Base-by-base conservation (phyloP, 306 rosid species). In the Fragaria nilgerrensis region DNA sequence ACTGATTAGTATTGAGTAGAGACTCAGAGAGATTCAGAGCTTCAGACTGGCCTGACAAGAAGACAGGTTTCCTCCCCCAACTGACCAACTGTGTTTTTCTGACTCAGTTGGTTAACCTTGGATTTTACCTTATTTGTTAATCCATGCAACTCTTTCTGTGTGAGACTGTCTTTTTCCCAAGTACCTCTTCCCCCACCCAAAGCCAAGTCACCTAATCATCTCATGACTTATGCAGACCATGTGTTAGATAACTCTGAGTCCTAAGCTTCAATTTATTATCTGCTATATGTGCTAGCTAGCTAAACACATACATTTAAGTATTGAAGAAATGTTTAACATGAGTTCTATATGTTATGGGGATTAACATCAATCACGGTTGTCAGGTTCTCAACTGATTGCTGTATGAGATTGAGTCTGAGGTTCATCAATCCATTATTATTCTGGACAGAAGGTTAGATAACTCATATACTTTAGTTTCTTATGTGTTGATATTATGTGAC, bases 91-190 rank as follows among this genome's bases (percentile, higher is more conserved):
- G 39, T n/a, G 8, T 6, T 55, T 22, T 36, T 37, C 78, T 75
- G 70, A 61, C 78, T 44, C 78, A 27, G 59, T 74, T 27, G 36
- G 78, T 61, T 27, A 44, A 3, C 70, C 61, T 45, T 61, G 16
- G 32, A 61, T 44, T 44, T 61, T 62, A 61, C 78, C 49, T 70
- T 7, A 74, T 61, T 44, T 75, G 59, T 59, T 43, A 25, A 7
- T 59, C 53, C 29, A 41, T 41, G 53, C 77, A 10, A 52, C 49
- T 55, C 77, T 39, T 73, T 73, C 67, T 61, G 23, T 74, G 58
- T 44, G 58, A 25, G 70, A 4, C 65, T 73, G 77, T 74, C 69
- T 74, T 9, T 45, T 74, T 11, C 19, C 29, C 23, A 1, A 27
- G 9, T 2, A 12, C 2, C 64, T 55, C 47, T 9, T 43, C 5